Evolutionary conservation across 73 alveolate species (phyloP), one percentile per base, ranked within the genome.

Genomic region (Paramecium tetraurelia): DNA sequence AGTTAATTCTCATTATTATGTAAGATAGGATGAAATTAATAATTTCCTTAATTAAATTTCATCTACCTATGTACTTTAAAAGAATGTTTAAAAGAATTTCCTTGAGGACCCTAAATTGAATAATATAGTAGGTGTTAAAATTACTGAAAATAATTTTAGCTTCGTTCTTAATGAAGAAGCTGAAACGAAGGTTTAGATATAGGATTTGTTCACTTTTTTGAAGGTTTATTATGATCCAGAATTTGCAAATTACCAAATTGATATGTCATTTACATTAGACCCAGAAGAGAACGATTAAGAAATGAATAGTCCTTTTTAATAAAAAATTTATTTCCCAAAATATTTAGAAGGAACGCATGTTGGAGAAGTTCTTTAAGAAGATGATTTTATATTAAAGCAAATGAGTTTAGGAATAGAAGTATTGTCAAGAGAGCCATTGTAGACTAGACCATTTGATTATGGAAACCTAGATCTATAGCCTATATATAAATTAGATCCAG

Each of bases 391-490:
- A 1, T 33, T 63, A 33, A 63, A 63, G 24, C 14, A 63, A 63
- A 63, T 63, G 84, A 63, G 84, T 63, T 63, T 63, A 11, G 84
- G 84, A 14, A 63, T 63, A 27, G 84, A 63, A 63, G 84, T 63
- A 3, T 31, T 63, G 16, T 31, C 1, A 31, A 63, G 46, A 33
- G 41, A 63, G 4, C 84, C 84, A 31, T 33, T 63, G 11, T 63
- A 63, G 14, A 33, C 46, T 27, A 10, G 46, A 14, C 50, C 41
- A 3, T 63, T 63, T 63, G 46, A 63, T 2, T 63, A 63, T 27
- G 84, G 48, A 31, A 33, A 27, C n/a, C 31, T 63, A 63, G 50
- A 27, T 10, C 27, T 63, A 27, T 63, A 63, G 8, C 84, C 84
- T 2, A 1, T 63, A 63, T 63, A 63, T 33, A 63, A 63, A 10